Conservation (phyloP, 2,329 filamentous ascomycete species). For the Ophiocordyceps camponoti-leonardi region DNA sequence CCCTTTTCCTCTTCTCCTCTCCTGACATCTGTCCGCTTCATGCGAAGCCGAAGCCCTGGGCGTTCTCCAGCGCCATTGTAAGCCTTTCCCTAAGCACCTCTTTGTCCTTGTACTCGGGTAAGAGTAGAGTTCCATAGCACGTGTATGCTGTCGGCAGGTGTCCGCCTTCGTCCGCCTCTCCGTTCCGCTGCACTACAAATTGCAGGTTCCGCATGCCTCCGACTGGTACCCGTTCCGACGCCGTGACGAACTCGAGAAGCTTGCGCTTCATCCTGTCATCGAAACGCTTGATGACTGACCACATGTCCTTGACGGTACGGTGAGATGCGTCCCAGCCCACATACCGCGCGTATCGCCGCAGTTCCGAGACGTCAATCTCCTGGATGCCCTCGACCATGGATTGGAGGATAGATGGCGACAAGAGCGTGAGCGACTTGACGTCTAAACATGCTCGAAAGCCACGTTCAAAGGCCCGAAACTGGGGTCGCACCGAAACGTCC, state of each 20-base stretch:
- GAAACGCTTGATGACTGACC: conserved; percentile 57
- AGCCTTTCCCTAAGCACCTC: conserved; percentile 59
- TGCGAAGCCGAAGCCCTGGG: conserved; percentile 75
- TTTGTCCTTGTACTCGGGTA: conserved; percentile 65
- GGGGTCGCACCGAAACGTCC: conserved; percentile 56
- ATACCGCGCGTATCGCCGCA: conserved; percentile 58
- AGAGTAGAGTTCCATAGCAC: conserved; percentile 74
- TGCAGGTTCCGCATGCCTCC: conserved; percentile 68
- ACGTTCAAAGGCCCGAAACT: conserved; percentile 63
- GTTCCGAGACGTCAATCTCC: conserved; percentile 58
- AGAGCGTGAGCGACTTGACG: conserved; percentile 51
- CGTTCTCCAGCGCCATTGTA: conserved; percentile 73
- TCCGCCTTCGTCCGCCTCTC: conserved; percentile 37
- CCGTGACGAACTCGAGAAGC: conserved; percentile 87
- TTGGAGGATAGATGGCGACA: conserved; percentile 55
- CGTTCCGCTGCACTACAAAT: conserved; percentile 69
- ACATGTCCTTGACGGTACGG: conserved; percentile 61
- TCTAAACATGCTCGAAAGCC: conserved; percentile 68
- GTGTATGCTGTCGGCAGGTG: conserved; percentile 76
- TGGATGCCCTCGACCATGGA: conserved; percentile 69
- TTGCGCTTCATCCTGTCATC: conserved; percentile 52
- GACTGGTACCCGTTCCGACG: conserved; percentile 76
- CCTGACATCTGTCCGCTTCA: conserved; percentile 13
- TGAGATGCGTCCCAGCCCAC: conserved; percentile 62
- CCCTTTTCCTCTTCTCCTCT: too few relatives aligned